Conservation (phyloP, 2,329 filamentous ascomycete genomes). For the Cercospora sojina region DNA sequence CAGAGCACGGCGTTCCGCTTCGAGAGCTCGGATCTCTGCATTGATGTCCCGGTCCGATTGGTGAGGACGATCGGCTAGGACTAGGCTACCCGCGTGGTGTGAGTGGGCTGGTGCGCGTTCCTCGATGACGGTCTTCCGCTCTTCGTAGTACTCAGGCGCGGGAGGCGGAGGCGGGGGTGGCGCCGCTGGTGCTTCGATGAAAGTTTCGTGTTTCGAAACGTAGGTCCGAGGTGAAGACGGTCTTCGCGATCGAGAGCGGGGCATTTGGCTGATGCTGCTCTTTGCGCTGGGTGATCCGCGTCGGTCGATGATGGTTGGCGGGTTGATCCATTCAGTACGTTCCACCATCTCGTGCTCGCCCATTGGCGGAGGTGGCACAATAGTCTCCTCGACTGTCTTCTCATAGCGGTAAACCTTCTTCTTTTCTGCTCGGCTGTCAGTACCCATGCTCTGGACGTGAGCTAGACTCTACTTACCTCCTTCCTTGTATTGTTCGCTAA, state of each 20-base stretch:
- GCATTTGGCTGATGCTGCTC: constrained; percentile 32
- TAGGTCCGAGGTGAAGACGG: constrained; percentile 30
- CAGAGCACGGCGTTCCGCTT: constrained; percentile 58
- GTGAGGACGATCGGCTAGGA: constrained; percentile 18
- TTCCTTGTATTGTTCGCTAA: constrained; percentile 71
- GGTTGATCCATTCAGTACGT: constrained; percentile 43
- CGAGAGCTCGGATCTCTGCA: constrained; percentile 70
- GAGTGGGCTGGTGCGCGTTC: constrained; percentile 29
- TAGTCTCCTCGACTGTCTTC: constrained; percentile 28
- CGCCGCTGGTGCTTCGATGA: constrained; percentile 31
- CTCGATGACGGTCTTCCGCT: constrained; percentile 35
- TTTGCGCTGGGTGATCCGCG: constrained; percentile 30
- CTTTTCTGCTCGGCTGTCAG: constrained; percentile 36
- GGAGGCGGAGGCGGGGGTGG: constrained; percentile 23
- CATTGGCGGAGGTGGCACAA: constrained; percentile 29
- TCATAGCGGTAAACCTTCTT: constrained; percentile 40
- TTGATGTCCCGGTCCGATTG: constrained; percentile 63
- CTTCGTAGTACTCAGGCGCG: constrained; percentile 34
- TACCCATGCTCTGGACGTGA: neutral
- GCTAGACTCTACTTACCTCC: constrained; percentile 39
- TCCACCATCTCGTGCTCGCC: constrained; percentile 37
- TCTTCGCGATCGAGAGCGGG: constrained; percentile 28
- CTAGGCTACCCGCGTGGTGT: constrained; percentile 21
- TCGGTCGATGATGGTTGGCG: constrained; percentile 37
- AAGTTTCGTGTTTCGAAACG: constrained; percentile 33